These are phyloP conservation scores for Leishmania tarentolae DNA, from an alignment of 208 protist species.

Conservation along the genomic window DNA sequence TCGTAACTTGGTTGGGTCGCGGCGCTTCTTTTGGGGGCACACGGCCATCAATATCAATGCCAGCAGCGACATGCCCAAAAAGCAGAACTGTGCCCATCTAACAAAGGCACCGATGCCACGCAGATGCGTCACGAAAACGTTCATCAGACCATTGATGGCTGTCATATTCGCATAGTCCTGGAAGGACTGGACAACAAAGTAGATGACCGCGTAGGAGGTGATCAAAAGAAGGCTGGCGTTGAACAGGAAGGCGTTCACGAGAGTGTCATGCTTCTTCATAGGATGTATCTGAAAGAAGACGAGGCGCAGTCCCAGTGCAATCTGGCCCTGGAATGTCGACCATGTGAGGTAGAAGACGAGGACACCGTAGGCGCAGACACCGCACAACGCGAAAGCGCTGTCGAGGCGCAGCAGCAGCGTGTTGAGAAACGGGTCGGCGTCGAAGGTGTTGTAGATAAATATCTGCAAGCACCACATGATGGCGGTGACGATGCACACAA, in stretches of 20 bases:
- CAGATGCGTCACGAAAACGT: conserved; percentile 74
- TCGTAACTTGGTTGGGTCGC: conserved; percentile 51
- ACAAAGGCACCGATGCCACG: conserved; percentile 72
- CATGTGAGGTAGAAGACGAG: conserved; percentile 94
- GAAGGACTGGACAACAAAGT: conserved; percentile 90
- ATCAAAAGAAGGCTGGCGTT: conserved; percentile 93
- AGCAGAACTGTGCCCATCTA: conserved; percentile 67
- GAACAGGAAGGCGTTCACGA: conserved; percentile 96
- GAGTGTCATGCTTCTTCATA: conserved; percentile 89
- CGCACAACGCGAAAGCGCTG: conserved; percentile 88
- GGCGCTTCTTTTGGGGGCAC: conserved; percentile 50
- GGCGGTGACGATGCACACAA: conserved; percentile 64
- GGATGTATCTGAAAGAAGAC: conserved; percentile 89
- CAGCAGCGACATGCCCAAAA: conserved; percentile 61
- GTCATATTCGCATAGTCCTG: conserved; percentile 80
- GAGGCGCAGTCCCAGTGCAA: conserved; percentile 88
- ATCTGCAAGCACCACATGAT: conserved; percentile 92
- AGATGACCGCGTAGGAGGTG: conserved; percentile 85
- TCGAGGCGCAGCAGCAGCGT: conserved; percentile 79
- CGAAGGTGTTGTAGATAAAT: conserved; percentile 87
- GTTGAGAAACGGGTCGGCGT: conserved; percentile 54
- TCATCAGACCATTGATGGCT: conserved; percentile 73
- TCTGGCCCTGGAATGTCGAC: conserved; percentile 90
- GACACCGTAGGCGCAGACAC: conserved; percentile 87
- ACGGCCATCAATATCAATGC: conserved; percentile 58